A percentile compares a stretch with the other conserved stretches of the same genome.
phyloP scores from a whole-genome alignment of 202 grass and related monocot genomes.

The Zizania palustris region DNA sequence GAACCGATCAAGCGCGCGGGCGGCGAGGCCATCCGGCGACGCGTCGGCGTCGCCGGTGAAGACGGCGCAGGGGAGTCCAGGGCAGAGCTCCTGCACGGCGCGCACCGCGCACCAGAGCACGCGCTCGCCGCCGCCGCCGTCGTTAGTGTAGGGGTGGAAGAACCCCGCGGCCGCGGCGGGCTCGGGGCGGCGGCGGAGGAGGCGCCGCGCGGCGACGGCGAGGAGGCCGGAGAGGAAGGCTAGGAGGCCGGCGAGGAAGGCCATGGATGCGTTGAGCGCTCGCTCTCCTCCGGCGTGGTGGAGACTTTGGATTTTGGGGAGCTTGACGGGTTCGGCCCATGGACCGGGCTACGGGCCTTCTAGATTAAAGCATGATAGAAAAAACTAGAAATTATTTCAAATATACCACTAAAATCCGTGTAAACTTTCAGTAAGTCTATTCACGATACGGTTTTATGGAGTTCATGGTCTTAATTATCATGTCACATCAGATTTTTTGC shows the following conservation, averaged over 20 bases:
- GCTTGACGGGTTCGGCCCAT: background rate
- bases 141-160: constrained; percentile 97
- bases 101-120: constrained; percentile 91
- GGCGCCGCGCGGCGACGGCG: constrained; percentile 26
- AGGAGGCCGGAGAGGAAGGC: constrained; percentile 41
- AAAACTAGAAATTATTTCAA: too few relatives aligned
- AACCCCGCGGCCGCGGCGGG: constrained; percentile 47
- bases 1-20: constrained; percentile 71
- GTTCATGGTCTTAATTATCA: too few relatives aligned
- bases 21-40: constrained; percentile 55
- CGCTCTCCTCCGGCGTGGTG: background rate
- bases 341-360: background rate
- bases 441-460: too few relatives aligned
- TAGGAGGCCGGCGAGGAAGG: constrained; percentile 44
- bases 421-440: too few relatives aligned
- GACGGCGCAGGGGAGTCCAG: constrained; percentile 63
- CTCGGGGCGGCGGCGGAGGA: constrained; percentile 2
- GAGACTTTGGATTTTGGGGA: background rate
- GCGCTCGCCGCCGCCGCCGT: constrained; percentile 89
- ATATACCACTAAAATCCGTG: too few relatives aligned
- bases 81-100: constrained; percentile 71
- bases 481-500: too few relatives aligned
- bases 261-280: constrained; percentile 36
- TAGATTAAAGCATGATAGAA: too few relatives aligned
- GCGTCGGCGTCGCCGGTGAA: constrained; percentile 88